Evolutionary conservation across 2,329 filamentous ascomycete species (phyloP).

Genomic region (Torrubiellomyces zombiae): DNA sequence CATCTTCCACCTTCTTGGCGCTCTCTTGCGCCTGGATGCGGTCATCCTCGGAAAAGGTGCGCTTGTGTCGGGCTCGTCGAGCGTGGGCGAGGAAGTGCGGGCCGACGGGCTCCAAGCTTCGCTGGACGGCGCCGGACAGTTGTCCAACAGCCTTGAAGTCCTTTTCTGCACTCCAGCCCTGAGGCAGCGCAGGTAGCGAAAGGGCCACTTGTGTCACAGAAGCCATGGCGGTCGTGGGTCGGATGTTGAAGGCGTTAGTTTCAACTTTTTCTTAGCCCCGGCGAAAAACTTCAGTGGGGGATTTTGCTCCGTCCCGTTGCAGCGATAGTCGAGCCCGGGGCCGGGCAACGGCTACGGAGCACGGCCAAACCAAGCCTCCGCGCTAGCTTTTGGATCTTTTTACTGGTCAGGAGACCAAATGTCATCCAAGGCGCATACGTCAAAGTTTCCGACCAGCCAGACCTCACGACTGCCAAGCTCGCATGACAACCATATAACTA

Average conservation of each 20-base stretch:
- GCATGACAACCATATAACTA: too few species aligned
- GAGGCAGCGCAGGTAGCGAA: slow-evolving; percentile 58
- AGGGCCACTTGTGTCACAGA: slow-evolving; percentile 42
- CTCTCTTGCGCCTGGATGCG: slow-evolving; percentile 89
- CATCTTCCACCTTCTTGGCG: slow-evolving; percentile 88
- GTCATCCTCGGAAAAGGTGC: slow-evolving; percentile 97
- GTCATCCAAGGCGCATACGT: too few species aligned
- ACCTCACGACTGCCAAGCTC: too few species aligned
- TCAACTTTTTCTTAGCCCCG: slow-evolving; percentile 5
- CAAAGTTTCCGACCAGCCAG: slow-evolving; percentile 1
- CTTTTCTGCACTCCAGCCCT: slow-evolving; percentile 73
- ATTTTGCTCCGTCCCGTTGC: slow-evolving; percentile 5
- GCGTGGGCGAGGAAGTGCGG: slow-evolving; percentile 97
- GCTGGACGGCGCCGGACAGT: slow-evolving; percentile 61
- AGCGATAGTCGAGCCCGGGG: too few species aligned
- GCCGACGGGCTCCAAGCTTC: slow-evolving; percentile 88
- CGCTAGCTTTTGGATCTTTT: background rate
- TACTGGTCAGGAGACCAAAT: too few species aligned
- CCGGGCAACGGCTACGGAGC: slow-evolving; percentile 7
- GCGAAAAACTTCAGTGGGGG: slow-evolving; percentile 1
- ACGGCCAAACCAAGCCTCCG: slow-evolving; percentile 11
- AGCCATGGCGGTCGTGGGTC: slow-evolving; percentile 41
- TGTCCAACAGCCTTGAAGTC: slow-evolving; percentile 76
- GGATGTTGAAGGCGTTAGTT: slow-evolving; percentile 4
- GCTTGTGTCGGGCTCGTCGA: slow-evolving; percentile 86